Evolutionary conservation across 2,329 filamentous ascomycete species (phyloP).

Genomic region (Pseudogymnoascus sp.): DNA sequence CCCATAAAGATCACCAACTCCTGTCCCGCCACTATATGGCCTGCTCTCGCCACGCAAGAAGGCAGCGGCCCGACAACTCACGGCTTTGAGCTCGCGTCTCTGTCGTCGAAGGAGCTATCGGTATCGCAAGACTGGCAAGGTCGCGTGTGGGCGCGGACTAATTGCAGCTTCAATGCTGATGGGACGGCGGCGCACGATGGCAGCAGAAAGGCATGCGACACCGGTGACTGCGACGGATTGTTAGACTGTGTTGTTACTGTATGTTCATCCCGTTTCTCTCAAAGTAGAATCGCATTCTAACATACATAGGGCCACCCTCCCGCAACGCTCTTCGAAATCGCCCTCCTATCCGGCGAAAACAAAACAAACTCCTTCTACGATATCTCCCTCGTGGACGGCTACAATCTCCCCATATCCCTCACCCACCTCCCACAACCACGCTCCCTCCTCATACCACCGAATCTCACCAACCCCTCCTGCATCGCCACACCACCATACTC

Average conservation of each 20-base stretch:
- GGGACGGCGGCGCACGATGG: slow-evolving; percentile 46
- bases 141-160: slow-evolving; percentile 74
- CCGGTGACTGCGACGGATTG: slow-evolving; percentile 68
- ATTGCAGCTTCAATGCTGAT: slow-evolving; percentile 66
- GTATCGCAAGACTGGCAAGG: slow-evolving; percentile 73
- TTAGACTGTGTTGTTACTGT: slow-evolving; percentile 63
- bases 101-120: slow-evolving; percentile 51
- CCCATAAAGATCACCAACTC: slow-evolving; percentile 52
- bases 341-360: slow-evolving; percentile 56
- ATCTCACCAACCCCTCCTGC: slow-evolving; percentile 68
- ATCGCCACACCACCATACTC: slow-evolving; percentile 58
- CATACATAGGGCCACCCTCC: slow-evolving; percentile 58
- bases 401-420: slow-evolving; percentile 67
- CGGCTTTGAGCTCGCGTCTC: slow-evolving; percentile 59
- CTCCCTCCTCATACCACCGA: slow-evolving; percentile 59
- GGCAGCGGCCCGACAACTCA: slow-evolving; percentile 59
- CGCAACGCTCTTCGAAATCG: slow-evolving; percentile 74
- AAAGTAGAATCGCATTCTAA: neutral
- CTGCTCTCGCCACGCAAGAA: slow-evolving; percentile 65
- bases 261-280: slow-evolving; percentile 30
- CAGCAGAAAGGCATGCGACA: slow-evolving; percentile 54
- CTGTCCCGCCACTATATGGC: slow-evolving; percentile 66
- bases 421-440: slow-evolving; percentile 53
- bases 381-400: slow-evolving; percentile 77
- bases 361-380: slow-evolving; percentile 69